Percentiles rank a stretch among this genome's conserved stretches.
These are phyloP conservation scores for Emergomyces pasteurianus DNA, from an alignment of 2,329 filamentous ascomycete species.

Conservation along the genomic window DNA sequence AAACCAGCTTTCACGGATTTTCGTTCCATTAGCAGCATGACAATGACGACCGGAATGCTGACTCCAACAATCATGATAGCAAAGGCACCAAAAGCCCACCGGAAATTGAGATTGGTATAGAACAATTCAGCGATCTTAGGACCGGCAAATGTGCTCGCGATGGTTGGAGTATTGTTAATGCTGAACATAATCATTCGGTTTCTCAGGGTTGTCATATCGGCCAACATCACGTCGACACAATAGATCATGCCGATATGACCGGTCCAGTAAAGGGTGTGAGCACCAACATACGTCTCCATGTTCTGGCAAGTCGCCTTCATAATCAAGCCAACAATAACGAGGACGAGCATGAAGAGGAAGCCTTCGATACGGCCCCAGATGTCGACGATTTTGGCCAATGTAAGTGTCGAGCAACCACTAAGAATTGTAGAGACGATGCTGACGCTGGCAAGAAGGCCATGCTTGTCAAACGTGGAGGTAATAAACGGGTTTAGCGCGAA, in stretches of 20 bases:
- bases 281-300: constrained; percentile 5
- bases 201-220: constrained; percentile 47
- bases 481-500: constrained; percentile 34
- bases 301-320: constrained; percentile 26
- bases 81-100: constrained; percentile 54
- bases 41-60: constrained; percentile 41
- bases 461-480: constrained; percentile 37
- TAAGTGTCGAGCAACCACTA: constrained; percentile 42
- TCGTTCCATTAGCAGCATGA: constrained; percentile 43
- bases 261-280: constrained; percentile 39
- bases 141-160: constrained; percentile 31
- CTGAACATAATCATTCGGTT: constrained; percentile 49
- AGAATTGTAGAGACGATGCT: constrained; percentile 42
- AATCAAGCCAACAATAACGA: constrained; percentile 32
- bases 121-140: constrained; percentile 43
- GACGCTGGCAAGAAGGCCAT: constrained; percentile 41
- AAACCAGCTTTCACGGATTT: constrained; percentile 34
- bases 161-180: constrained; percentile 40
- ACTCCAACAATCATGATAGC: constrained; percentile 47
- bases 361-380: constrained; percentile 47
- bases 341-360: constrained; percentile 33
- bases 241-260: constrained; percentile 44
- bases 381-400: constrained; percentile 48
- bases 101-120: constrained; percentile 40
- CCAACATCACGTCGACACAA: constrained; percentile 45